A percentile compares a stretch with the other conserved stretches of the same genome.
These are phyloP conservation scores for Blastomyces emzantsi DNA, from an alignment of 2,329 filamentous ascomycete genomes.

Conservation along the genomic window DNA sequence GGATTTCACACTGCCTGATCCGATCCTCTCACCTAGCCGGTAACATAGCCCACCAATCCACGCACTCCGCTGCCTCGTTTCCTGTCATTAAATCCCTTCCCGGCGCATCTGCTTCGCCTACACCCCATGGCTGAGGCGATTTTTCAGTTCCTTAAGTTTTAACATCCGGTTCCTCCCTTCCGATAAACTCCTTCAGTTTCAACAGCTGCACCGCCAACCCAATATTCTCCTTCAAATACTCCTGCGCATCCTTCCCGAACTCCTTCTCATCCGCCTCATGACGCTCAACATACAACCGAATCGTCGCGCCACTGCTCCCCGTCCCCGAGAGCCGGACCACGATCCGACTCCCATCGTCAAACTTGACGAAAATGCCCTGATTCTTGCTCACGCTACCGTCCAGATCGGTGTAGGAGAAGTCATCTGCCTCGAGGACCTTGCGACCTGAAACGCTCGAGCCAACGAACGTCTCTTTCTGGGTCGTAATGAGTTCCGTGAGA, in stretches of 20 bases:
- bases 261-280: slow-evolving; percentile 73
- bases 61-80: too few relatives aligned
- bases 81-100: too few relatives aligned
- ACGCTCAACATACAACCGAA: slow-evolving; percentile 95
- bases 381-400: slow-evolving; percentile 92
- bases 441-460: slow-evolving; percentile 73
- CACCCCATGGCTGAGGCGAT: background rate
- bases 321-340: slow-evolving; percentile 93
- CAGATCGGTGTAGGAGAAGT: slow-evolving; percentile 98
- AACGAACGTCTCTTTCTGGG: slow-evolving; percentile 62
- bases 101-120: too few relatives aligned
- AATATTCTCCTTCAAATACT: slow-evolving; percentile 86
- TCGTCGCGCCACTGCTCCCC: slow-evolving; percentile 89
- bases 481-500: slow-evolving; percentile 66
- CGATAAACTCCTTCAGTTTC: slow-evolving; percentile 89
- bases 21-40: background rate
- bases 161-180: slow-evolving; percentile 87
- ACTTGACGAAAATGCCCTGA: slow-evolving; percentile 91
- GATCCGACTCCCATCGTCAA: slow-evolving; percentile 88
- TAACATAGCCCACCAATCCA: too few relatives aligned
- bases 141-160: slow-evolving; percentile 57
- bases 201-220: slow-evolving; percentile 74
- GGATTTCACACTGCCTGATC: too few relatives aligned
- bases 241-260: slow-evolving; percentile 76
- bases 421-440: slow-evolving; percentile 80